Conservation (phyloP, 2,329 filamentous ascomycete species). For the Drechslera avenae region DNA sequence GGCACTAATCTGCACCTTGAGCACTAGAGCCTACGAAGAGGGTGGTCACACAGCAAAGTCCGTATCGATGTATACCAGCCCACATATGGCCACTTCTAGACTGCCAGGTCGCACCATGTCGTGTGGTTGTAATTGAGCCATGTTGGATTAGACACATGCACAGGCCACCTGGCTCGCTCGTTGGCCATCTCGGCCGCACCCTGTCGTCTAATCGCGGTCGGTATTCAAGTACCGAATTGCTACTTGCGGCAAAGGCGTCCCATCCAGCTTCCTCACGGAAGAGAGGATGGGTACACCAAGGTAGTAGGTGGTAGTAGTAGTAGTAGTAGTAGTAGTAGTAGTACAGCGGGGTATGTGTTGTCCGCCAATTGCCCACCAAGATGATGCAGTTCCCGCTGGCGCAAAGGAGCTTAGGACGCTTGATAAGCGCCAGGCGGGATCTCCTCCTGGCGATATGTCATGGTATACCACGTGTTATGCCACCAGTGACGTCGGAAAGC, state of each 20-base stretch:
- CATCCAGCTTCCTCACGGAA: conserved; percentile 10
- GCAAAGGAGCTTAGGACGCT: conserved; percentile 2
- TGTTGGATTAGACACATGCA: neutral
- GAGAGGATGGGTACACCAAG: conserved; percentile 27
- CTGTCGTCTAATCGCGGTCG: conserved; percentile 12
- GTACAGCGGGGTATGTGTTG: conserved; percentile 23
- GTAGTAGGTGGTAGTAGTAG: conserved; percentile 1
- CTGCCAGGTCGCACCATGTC: neutral
- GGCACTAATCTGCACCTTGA: neutral
- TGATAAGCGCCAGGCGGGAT: neutral
- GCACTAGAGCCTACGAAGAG: neutral
- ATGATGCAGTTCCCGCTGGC: conserved; percentile 6
- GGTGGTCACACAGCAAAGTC: neutral
- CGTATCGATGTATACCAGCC: conserved; percentile 3
- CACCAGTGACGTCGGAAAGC: neutral
- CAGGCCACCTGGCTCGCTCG: conserved; percentile 9
- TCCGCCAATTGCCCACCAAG: conserved; percentile 7
- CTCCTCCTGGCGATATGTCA: too few species aligned
- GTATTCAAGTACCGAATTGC: conserved; percentile 13
- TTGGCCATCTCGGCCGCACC: conserved; percentile 14
- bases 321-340: neutral
- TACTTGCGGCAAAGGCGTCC: conserved; percentile 14
- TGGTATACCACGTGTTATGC: neutral
- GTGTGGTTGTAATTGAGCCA: neutral
- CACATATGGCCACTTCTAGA: conserved; percentile 19